Evolutionary conservation across 768 basidiomycete genomes (phyloP).

Genomic region (Lactifluus subvellereus): DNA sequence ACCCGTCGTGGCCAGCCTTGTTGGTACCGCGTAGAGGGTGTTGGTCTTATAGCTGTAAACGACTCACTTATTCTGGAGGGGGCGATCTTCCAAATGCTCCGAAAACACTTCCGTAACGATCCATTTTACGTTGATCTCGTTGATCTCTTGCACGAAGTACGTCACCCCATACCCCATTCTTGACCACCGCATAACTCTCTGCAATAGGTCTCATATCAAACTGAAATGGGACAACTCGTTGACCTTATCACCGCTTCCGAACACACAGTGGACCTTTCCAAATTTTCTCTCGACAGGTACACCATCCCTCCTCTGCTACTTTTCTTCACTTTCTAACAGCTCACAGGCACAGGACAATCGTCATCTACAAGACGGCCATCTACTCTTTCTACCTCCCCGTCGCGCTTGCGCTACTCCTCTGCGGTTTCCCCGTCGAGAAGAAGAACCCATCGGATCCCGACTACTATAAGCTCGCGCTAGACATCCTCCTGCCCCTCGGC

Average conservation of each 20-base stretch:
- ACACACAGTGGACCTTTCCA: conserved; percentile 75
- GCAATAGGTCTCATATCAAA: conserved; percentile 64
- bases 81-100: conserved; percentile 87
- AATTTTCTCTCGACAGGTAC: conserved; percentile 83
- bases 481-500: conserved; percentile 86
- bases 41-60: conserved; percentile 89
- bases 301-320: conserved; percentile 21
- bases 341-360: conserved; percentile 80
- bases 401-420: conserved; percentile 85
- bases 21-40: conserved; percentile 72
- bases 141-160: conserved; percentile 84
- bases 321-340: background rate
- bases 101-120: conserved; percentile 75
- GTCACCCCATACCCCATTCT: conserved; percentile 23
- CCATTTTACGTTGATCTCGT: conserved; percentile 83
- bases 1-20: conserved; percentile 93
- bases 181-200: background rate
- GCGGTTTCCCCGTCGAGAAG: conserved; percentile 50
- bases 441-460: conserved; percentile 41
- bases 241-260: conserved; percentile 96
- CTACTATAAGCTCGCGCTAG: conserved; percentile 67
- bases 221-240: conserved; percentile 93
- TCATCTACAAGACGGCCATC: conserved; percentile 94
- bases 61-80: conserved; percentile 95
- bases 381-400: conserved; percentile 99